These are phyloP conservation scores for Mimosa bimucronata DNA, from an alignment of 306 rosid genomes.

Conservation along the genomic window DNA sequence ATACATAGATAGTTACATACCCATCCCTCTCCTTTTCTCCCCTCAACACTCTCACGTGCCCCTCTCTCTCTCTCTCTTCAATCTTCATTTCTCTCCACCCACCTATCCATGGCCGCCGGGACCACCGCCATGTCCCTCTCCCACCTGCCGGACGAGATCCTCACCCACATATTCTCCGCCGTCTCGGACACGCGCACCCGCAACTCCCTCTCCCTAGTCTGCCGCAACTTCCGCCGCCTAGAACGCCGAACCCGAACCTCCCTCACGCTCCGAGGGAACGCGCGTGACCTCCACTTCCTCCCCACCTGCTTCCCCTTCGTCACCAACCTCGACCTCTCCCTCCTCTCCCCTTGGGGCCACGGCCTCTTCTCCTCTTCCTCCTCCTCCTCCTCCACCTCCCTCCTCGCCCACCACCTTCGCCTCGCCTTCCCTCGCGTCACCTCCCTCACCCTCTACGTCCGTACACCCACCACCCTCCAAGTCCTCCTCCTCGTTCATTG, in stretches of 20 bases:
- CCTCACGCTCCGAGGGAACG: slow-evolving; percentile 87
- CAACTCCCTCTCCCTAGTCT: slow-evolving; percentile 67
- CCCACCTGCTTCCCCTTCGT: slow-evolving; percentile 70
- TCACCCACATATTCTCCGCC: slow-evolving; percentile 48
- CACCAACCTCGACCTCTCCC: slow-evolving; percentile 72
- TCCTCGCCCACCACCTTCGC: slow-evolving; percentile 68
- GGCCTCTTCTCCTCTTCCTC: slow-evolving; percentile 58
- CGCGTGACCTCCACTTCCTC: slow-evolving; percentile 68
- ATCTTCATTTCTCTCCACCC: slow-evolving; percentile 17
- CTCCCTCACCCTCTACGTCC: slow-evolving; percentile 71
- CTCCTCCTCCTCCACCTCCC: slow-evolving; percentile 46
- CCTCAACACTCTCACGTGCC: slow-evolving; percentile 47
- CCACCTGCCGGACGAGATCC: slow-evolving; percentile 77
- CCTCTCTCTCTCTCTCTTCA: no score
- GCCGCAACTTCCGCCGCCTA: slow-evolving; percentile 50
- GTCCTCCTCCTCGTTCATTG: slow-evolving; percentile 53
- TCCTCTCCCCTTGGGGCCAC: slow-evolving; percentile 89
- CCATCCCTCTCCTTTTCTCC: neutral
- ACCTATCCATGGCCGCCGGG: no score
- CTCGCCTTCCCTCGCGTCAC: slow-evolving; percentile 74
- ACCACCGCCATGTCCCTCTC: no score
- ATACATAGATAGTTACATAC: neutral
- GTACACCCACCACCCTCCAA: slow-evolving; percentile 64
- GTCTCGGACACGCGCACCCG: slow-evolving; percentile 71
- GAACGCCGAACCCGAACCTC: slow-evolving; percentile 76